Base-by-base conservation (phyloP, 192 early-diverging fungal genomes). In the Podila epigama region DNA sequence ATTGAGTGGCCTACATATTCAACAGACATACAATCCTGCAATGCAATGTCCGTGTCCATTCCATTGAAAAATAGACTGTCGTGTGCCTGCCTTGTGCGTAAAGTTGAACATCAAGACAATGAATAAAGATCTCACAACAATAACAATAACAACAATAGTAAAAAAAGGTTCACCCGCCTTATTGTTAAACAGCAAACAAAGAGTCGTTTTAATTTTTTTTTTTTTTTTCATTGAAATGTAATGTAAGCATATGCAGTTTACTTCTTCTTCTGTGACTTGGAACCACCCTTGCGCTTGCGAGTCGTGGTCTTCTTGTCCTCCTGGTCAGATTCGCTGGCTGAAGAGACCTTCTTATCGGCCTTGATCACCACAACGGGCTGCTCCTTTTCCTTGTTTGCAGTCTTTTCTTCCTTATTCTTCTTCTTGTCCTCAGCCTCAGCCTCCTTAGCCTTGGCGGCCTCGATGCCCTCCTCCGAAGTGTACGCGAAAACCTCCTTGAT, bases 401-500 rank as follows among this genome's bases (percentile, higher is more conserved):
- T 70, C 44, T 85, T 75, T 60, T 84, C 70, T 36, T 75, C 75
- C 42, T 78, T 51, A 40, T 82, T 73, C 33, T 77, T 41, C 63
- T 78, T 51, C 39, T 87, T 79, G 48, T 83, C 70, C 70, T 90
- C 83, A 10, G 64, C 71, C 36, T 91, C 79, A 41, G 69, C 70
- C 32, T 80, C 68, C 39, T 77, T 67, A 33, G n/a, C 20, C 52
- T 84, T 79, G 27, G 82, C 80, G 28, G 87, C 84, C 40, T 92
- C 90, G 25, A 79, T 77, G 8, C 81, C 79, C 25, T 89, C 85
- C 44, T 94, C 91, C n/a, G 83, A 79, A 18, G 80, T 77, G 56
- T 90, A 94, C 5, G 66, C 81, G 60, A 94, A 89, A 18, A 93
- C 72, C 11, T 83, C 84, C 36, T 79, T 84, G 35, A 94, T 40